A percentile compares a stretch with the other conserved stretches of the same genome.
phyloP scores from a whole-genome alignment of 371 early-diverging fungal species.

The Vairimorpha necatrix region DNA sequence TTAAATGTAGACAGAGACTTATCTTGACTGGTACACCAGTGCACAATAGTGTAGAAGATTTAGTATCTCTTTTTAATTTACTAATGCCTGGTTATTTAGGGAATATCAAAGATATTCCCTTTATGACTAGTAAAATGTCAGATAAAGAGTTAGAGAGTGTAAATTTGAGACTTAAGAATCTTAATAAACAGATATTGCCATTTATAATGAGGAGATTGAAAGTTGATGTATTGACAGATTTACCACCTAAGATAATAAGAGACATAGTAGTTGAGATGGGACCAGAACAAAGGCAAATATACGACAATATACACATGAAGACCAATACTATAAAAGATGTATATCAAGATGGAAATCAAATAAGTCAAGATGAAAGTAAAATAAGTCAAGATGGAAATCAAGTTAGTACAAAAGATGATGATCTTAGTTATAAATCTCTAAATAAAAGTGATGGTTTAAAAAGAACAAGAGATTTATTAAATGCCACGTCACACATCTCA shows the following conservation, averaged over 20 bases:
- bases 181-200: slow-evolving; percentile 90
- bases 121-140: slow-evolving; percentile 69
- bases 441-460: slow-evolving; percentile 17
- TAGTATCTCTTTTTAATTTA: slow-evolving; percentile 73
- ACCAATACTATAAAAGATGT: too few species aligned
- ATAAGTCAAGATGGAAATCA: too few species aligned
- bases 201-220: slow-evolving; percentile 91
- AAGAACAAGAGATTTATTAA: slow-evolving; percentile 36
- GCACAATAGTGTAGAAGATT: slow-evolving; percentile 75
- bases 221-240: slow-evolving; percentile 88
- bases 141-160: slow-evolving; percentile 36
- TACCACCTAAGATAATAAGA: slow-evolving; percentile 96
- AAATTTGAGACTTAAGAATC: slow-evolving; percentile 71
- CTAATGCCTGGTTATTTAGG: slow-evolving; percentile 80
- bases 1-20: slow-evolving; percentile 73
- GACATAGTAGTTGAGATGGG: slow-evolving; percentile 90
- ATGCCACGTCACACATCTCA: slow-evolving; percentile 67
- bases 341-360: slow-evolving; percentile 28
- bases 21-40: slow-evolving; percentile 95
- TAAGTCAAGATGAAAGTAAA: too few species aligned
- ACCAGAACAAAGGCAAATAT: slow-evolving; percentile 73
- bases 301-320: slow-evolving; percentile 71
- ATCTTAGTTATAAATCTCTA: slow-evolving; percentile 18
- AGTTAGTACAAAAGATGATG: slow-evolving; percentile 16
- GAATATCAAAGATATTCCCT: slow-evolving; percentile 60